Evolutionary conservation across 495 filamentous ascomycete species (phyloP).

Genomic region (Aspergillus cristatus): DNA sequence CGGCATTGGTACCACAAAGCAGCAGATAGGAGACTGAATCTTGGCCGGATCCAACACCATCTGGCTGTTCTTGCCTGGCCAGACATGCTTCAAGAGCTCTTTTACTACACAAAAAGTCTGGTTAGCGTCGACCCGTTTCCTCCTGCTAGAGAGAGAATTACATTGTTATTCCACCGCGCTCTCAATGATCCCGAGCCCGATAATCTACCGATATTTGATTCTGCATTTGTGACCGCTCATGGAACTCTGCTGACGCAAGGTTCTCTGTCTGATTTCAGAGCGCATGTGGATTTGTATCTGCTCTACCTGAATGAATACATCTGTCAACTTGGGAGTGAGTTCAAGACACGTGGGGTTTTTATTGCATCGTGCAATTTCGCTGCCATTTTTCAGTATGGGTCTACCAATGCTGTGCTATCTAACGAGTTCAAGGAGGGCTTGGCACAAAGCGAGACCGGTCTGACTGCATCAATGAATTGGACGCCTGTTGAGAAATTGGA

Average conservation of each 20-base stretch:
- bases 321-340: constrained; percentile 44
- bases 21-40: constrained; percentile 56
- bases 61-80: constrained; percentile 75
- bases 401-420: constrained; percentile 35
- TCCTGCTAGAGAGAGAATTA: constrained; percentile 58
- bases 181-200: constrained; percentile 23
- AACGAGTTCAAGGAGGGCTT: constrained; percentile 27
- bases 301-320: constrained; percentile 49
- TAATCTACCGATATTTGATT: constrained; percentile 26
- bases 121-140: constrained; percentile 42
- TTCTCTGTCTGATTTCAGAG: constrained; percentile 35
- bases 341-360: constrained; percentile 54
- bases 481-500: constrained; percentile 4
- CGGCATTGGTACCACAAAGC: constrained; percentile 76
- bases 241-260: constrained; percentile 56
- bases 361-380: constrained; percentile 44
- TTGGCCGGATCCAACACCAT: constrained; percentile 77
- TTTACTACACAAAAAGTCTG: constrained; percentile 54
- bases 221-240: constrained; percentile 55
- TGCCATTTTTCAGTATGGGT: constrained; percentile 52
- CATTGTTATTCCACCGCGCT: constrained; percentile 63
- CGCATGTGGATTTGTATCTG: constrained; percentile 40
- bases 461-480: constrained; percentile 14
- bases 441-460: constrained; percentile 24
- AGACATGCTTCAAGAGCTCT: constrained; percentile 63